Base-by-base conservation (phyloP, 768 basidiomycete genomes). In the Thelephora aurantiotincta region DNA sequence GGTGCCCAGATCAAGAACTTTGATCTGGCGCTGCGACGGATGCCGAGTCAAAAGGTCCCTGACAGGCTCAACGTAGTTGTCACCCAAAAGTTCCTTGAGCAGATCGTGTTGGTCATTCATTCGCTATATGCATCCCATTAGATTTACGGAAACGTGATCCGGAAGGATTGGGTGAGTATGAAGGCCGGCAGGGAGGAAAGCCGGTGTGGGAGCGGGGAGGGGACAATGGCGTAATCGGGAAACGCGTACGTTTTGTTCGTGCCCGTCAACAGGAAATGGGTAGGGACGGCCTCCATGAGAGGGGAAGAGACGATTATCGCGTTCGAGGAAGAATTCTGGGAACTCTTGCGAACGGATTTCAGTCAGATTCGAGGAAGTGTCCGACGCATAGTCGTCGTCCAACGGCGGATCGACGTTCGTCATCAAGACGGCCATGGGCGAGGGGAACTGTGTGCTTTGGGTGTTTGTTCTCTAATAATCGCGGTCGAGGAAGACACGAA, bases 1-100 rank as follows among this genome's bases (percentile, higher is more conserved):
- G 6, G 79, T 82, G 52, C 86, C 79, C n/a, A 87, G 56, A 61
- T 90, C 86, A 43, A 90, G 68, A 38, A 70, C 81, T 22, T 22
- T 41, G 26, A 30, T 30, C 26, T 30, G 26, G 26, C 26, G 26
- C 26, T 30, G 26, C 26, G 9, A 30, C 16, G 12, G 38, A 50
- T 70, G 69, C 60, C 66, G 73, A 44, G 64, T 68, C 43, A 88
- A 66, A 26, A 74, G 62, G 50, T 77, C 67, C 30, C 55, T 52
- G 20, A 86, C 74, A 35, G 82, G 82, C 5, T 75, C 78, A 45
- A 78, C 63, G 57, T 72, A 80, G 58, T 77, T 69, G 35, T 60
- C 66, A n/a, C 75, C 73, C 53, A 82, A 58, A 36, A 82, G 55
- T 51, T 60, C 65, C 49, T 63, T 65, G 45, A 83, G 58, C 14